A percentile compares a stretch with the other conserved stretches of the same genome.
Conservation (phyloP, 2,329 filamentous ascomycete species). For the Trichophyton schoenleinii region DNA sequence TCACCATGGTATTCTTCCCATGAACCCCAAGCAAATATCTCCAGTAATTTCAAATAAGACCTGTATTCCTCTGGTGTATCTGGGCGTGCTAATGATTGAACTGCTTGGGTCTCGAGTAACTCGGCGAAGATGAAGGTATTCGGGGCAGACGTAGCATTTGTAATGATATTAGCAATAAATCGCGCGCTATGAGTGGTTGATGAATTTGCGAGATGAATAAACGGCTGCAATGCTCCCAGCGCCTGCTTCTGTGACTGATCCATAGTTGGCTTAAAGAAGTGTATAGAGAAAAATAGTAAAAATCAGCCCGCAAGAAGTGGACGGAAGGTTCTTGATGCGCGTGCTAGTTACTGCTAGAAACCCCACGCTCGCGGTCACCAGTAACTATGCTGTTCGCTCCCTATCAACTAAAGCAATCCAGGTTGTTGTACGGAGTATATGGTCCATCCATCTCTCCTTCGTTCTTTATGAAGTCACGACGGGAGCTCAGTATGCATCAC, state of each 20-base stretch:
- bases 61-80: conserved; percentile 49
- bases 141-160: conserved; percentile 74
- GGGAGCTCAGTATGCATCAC: background rate
- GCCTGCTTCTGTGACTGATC: conserved; percentile 39
- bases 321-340: background rate
- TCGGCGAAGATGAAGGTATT: conserved; percentile 91
- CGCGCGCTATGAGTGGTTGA: conserved; percentile 59
- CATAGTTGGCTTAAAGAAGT: conserved; percentile 20
- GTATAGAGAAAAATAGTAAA: background rate
- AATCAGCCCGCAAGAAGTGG: background rate
- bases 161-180: conserved; percentile 73
- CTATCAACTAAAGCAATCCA: background rate
- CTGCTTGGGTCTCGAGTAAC: conserved; percentile 67
- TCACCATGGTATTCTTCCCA: conserved; percentile 62
- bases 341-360: too few species aligned
- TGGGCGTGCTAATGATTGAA: conserved; percentile 54
- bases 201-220: conserved; percentile 74
- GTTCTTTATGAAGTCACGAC: background rate
- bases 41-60: conserved; percentile 56
- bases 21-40: conserved; percentile 87
- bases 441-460: background rate
- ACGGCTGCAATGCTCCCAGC: conserved; percentile 60
- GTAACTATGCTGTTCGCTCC: background rate
- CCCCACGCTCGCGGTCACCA: background rate
- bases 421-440: background rate